These are phyloP conservation scores for Myxozyma vanderwaltii DNA, from an alignment of 805 yeast species.

Conservation along the genomic window DNA sequence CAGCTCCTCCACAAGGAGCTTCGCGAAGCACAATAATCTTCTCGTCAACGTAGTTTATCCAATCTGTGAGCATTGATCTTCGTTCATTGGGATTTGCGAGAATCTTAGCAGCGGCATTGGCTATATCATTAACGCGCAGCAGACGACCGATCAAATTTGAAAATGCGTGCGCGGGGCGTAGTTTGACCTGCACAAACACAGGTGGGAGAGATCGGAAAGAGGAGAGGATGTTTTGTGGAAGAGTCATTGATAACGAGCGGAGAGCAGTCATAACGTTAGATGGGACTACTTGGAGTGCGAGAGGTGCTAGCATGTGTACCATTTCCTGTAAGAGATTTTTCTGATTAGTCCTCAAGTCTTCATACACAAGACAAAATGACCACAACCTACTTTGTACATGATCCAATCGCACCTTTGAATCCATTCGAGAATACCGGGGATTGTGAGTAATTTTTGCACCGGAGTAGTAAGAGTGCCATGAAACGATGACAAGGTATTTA, in stretches of 20 bases:
- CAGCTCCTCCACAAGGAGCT: constrained; percentile 49
- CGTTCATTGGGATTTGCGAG: constrained; percentile 50
- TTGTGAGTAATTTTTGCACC: constrained; percentile 56
- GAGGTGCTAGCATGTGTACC: constrained; percentile 61
- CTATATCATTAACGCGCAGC: constrained; percentile 57
- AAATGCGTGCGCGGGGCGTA: constrained; percentile 57
- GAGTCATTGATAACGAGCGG: constrained; percentile 54
- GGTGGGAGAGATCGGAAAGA: constrained; percentile 48
- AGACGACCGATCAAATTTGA: constrained; percentile 56
- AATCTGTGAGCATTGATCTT: constrained; percentile 57
- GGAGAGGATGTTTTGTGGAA: constrained; percentile 46
- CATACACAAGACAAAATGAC: not conserved
- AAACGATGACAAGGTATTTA: constrained; percentile 56
- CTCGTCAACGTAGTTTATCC: constrained; percentile 55
- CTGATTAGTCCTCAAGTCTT: too few species aligned
- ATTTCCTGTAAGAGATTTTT: constrained; percentile 40
- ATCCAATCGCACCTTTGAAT: constrained; percentile 64
- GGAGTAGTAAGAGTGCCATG: constrained; percentile 62
- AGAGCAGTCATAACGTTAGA: constrained; percentile 56
- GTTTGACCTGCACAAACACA: constrained; percentile 54
- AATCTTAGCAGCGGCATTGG: constrained; percentile 52
- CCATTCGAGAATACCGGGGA: constrained; percentile 54
- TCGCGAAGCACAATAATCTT: constrained; percentile 52
- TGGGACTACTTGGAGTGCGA: constrained; percentile 62
- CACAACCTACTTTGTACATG: constrained; percentile 52